Percentiles rank a stretch among this genome's conserved stretches.
Evolutionary conservation across 768 basidiomycete species (phyloP).

Genomic region (Paxillus involutus): DNA sequence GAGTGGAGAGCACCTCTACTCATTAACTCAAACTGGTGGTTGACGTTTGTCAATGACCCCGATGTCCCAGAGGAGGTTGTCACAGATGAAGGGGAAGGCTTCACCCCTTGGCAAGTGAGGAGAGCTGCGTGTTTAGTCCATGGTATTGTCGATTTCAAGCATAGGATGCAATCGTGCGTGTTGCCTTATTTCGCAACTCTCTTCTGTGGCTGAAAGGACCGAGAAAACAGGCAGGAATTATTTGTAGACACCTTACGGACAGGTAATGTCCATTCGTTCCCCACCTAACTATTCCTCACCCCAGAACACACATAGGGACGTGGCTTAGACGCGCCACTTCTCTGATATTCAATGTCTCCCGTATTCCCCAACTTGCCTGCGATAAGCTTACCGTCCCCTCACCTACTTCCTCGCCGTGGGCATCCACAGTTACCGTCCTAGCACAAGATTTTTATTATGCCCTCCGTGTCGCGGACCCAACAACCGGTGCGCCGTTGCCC

Average conservation of each 20-base stretch:
- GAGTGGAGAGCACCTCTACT: constrained; percentile 84
- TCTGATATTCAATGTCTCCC: constrained; percentile 73
- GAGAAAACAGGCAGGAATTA: constrained; percentile 55
- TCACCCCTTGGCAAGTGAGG: constrained; percentile 83
- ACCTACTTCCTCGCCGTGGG: constrained; percentile 37
- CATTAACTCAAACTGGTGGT: constrained; percentile 97
- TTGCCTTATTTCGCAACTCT: neutral
- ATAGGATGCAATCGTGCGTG: constrained; percentile 59
- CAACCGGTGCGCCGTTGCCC: constrained; percentile 30
- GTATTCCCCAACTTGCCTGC: constrained; percentile 66
- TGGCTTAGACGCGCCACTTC: constrained; percentile 62
- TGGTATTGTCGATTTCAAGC: constrained; percentile 73
- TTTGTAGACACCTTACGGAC: constrained; percentile 71
- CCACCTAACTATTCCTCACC: neutral
- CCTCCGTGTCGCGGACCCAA: constrained; percentile 55
- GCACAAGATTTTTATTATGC: constrained; percentile 79
- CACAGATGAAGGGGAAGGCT: constrained; percentile 27
- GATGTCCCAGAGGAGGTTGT: constrained; percentile 47
- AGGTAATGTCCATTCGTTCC: constrained; percentile 39
- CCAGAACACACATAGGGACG: constrained; percentile 37
- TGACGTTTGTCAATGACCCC: constrained; percentile 77
- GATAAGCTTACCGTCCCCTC: constrained; percentile 58
- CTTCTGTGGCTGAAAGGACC: constrained; percentile 5
- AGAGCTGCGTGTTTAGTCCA: constrained; percentile 80
- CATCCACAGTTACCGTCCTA: constrained; percentile 64